Evolutionary conservation across 1,284 basidiomycete species (phyloP), one percentile per base, ranked within the genome.

Genomic region (Trichosporon sp.): DNA sequence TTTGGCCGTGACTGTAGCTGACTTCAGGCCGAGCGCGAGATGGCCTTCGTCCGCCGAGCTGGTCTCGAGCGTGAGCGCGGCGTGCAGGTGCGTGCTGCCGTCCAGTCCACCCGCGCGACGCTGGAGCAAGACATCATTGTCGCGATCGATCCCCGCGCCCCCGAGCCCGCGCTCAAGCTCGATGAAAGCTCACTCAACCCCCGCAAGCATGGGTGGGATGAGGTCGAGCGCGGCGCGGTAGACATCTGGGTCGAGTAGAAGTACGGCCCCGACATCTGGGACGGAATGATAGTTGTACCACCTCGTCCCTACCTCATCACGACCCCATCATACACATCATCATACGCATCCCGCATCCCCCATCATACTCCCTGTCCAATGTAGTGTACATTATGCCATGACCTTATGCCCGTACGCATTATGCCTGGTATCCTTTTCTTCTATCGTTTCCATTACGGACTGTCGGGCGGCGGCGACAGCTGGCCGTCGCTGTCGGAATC

Each of bases 161-260:
- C 16, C 51, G 19, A 26, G 8, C 51, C 8, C 31, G 14, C 26
- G 14, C 56, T 8, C 56, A 61, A 6, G 11, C 26, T 10, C 26
- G 31, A 37, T 16, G 14, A 11, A 5, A 5, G 26, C 26, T 26
- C 59, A 4, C 31, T 63, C 21, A 69, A 21, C 16, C 68, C 68
- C 10, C 48, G 63, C 46, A 51, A 21, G 32, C 65, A 64, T 21
- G 68, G 63, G 12, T 56, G 5, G 12, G 68, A 64, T 48, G 68
- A 37, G 2, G 68, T 69, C 35, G 68, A 64, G 68, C 64, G 63
- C 35, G 64, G 64, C 48, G 63, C 63, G 19, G 65, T 69, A n/a
- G 32, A 69, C 32, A 63, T 63, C 59, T 63, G 59, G 59, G 59
- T 63, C 59, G 31, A 63, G 59, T 63, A 63, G 59, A 35, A n/a